Evolutionary conservation across 768 basidiomycete species (phyloP).

Genomic region (Calocera cornea): DNA sequence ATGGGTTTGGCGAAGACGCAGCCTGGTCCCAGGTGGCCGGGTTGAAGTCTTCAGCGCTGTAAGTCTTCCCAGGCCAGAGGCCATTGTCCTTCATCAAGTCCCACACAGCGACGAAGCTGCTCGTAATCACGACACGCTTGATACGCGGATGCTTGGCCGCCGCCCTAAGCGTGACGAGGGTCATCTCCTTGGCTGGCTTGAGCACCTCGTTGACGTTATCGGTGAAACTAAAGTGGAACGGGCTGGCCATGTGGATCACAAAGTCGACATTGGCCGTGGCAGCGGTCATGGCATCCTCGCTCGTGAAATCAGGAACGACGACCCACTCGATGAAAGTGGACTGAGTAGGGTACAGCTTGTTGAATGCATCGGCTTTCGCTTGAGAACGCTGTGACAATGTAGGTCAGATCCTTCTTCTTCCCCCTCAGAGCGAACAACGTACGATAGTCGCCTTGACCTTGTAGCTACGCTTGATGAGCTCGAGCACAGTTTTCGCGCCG

Average conservation of each 20-base stretch:
- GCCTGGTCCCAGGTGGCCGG: conserved; percentile 15
- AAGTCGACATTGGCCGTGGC: conserved; percentile 6
- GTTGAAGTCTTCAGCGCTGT: conserved; percentile 15
- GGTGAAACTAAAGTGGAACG: background rate
- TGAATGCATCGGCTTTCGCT: background rate
- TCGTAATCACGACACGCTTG: conserved; percentile 20
- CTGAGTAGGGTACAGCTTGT: background rate
- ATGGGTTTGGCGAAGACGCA: background rate
- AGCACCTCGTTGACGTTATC: conserved; percentile 11
- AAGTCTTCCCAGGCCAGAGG: conserved; percentile 10
- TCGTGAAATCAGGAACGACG: conserved; percentile 9
- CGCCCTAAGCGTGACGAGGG: conserved; percentile 6
- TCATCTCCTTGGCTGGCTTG: conserved; percentile 18
- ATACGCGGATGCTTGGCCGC: conserved; percentile 12
- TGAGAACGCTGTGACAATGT: background rate
- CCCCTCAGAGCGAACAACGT: background rate
- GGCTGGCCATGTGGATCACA: background rate
- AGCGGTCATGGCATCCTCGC: conserved; percentile 4
- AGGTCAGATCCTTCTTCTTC: background rate
- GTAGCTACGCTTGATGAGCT: conserved; percentile 8
- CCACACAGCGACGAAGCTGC: conserved; percentile 17
- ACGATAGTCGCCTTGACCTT: conserved; percentile 5
- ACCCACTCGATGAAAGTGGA: conserved; percentile 5
- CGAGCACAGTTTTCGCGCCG: background rate
- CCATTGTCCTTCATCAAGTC: conserved; percentile 6